phyloP scores from a whole-genome alignment of 345 rosid species.

The Gossypium mustelinum region DNA sequence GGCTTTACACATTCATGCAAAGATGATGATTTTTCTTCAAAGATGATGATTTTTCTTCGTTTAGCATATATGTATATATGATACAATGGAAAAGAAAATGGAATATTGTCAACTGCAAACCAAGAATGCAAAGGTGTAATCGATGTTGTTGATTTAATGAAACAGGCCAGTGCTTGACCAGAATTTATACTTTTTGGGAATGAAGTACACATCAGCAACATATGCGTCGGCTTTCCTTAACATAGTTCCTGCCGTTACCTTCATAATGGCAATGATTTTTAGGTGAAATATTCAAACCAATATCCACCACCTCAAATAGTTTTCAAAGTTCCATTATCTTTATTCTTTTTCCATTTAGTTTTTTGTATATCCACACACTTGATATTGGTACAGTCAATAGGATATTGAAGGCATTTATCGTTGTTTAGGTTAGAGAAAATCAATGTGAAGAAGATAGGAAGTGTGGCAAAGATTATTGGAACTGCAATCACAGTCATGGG shows the following conservation, averaged over 20 bases:
- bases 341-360: no score
- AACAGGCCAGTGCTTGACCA: background rate
- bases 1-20: no score
- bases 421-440: conserved; percentile 60
- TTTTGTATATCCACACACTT: background rate
- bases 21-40: no score
- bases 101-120: no score
- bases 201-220: background rate
- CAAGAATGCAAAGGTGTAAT: background rate
- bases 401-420: background rate
- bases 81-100: no score
- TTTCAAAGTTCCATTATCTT: no score
- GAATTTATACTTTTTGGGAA: background rate
- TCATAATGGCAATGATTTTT: background rate
- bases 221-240: background rate
- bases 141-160: background rate
- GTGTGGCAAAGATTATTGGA: conserved; percentile 73
- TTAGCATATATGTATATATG: no score
- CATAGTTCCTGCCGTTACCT: background rate
- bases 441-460: conserved; percentile 49
- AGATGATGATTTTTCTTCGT: no score
- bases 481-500: conserved; percentile 68
- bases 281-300: background rate
- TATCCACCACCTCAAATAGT: no score
- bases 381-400: background rate